phyloP scores from a whole-genome alignment of 2,329 filamentous ascomycete species.

The Pyrenophora teres region DNA sequence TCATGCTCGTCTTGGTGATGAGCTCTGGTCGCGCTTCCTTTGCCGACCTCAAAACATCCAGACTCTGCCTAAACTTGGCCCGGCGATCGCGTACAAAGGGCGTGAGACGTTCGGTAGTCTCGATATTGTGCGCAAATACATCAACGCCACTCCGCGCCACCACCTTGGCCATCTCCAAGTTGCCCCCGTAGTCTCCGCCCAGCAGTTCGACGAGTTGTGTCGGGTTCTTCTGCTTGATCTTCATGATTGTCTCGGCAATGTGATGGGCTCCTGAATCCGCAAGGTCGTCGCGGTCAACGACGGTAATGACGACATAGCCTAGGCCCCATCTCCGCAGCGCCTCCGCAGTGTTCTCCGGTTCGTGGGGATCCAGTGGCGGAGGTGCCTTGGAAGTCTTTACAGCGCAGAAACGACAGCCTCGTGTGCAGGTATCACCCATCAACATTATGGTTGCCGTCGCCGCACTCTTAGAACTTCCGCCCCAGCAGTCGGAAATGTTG shows the following conservation, averaged over 20 bases:
- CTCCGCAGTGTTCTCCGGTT: constrained; percentile 96
- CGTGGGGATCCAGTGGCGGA: constrained; percentile 87
- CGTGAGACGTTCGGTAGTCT: constrained; percentile 90
- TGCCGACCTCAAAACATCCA: constrained; percentile 77
- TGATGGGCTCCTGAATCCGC: constrained; percentile 85
- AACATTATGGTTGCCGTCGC: constrained; percentile 99
- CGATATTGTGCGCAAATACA: constrained; percentile 96
- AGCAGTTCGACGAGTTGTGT: constrained; percentile 79
- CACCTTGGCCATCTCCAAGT: constrained; percentile 82
- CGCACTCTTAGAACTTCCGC: constrained; percentile 81
- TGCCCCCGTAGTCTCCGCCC: constrained; percentile 84
- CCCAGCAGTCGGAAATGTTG: constrained; percentile 98
- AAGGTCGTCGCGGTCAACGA: constrained; percentile 91
- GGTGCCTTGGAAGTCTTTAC: constrained; percentile 83
- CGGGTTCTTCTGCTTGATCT: constrained; percentile 78
- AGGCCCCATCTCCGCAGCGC: constrained; percentile 90
- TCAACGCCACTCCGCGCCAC: constrained; percentile 89
- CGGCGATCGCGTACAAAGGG: constrained; percentile 87
- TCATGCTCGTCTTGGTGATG: constrained; percentile 98
- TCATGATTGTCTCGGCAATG: constrained; percentile 90
- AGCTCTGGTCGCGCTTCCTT: constrained; percentile 77
- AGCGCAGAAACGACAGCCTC: constrained; percentile 94
- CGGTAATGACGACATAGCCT: constrained; percentile 93
- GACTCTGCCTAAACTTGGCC: constrained; percentile 84
- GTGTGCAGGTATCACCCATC: constrained; percentile 97